These are phyloP conservation scores for Leptodontidium sp. DNA, from an alignment of 2,329 filamentous ascomycete genomes.

Conservation along the genomic window DNA sequence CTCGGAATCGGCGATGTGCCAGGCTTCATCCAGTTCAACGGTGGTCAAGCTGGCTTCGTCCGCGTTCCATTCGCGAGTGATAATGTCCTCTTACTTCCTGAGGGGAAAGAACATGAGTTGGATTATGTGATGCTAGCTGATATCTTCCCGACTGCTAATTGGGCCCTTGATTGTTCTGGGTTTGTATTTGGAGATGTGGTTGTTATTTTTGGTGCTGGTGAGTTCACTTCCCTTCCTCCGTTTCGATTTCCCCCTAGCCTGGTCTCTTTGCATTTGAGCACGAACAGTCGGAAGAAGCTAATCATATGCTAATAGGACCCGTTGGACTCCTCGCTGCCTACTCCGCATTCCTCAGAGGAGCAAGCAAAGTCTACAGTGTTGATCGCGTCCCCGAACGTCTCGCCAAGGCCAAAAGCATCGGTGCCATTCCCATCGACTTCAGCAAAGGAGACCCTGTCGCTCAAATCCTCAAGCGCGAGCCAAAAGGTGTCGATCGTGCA, in stretches of 20 bases:
- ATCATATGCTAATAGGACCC: slow-evolving; percentile 30
- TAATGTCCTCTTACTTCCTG: slow-evolving; percentile 81
- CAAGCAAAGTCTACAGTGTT: slow-evolving; percentile 46
- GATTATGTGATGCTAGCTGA: slow-evolving; percentile 46
- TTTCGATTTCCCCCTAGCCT: not conserved
- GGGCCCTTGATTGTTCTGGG: slow-evolving; percentile 39
- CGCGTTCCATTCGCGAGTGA: slow-evolving; percentile 81
- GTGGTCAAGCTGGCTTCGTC: slow-evolving; percentile 85
- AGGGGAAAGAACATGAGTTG: slow-evolving; percentile 28
- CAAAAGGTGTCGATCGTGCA: slow-evolving; percentile 39
- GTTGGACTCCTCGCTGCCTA: slow-evolving; percentile 49
- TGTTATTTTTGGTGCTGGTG: slow-evolving; percentile 48
- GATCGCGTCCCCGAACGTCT: slow-evolving; percentile 44
- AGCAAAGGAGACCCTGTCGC: slow-evolving; percentile 40
- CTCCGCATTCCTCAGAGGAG: slow-evolving; percentile 47
- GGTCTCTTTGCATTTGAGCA: not conserved
- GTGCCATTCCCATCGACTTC: slow-evolving; percentile 49
- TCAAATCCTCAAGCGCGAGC: slow-evolving; percentile 43
- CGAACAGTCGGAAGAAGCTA: not conserved
- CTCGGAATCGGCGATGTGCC: slow-evolving; percentile 34
- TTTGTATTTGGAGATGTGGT: slow-evolving; percentile 44
- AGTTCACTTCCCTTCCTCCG: slow-evolving; percentile 2
- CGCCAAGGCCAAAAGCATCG: slow-evolving; percentile 43
- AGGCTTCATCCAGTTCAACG: slow-evolving; percentile 59
- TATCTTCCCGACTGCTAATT: slow-evolving; percentile 43